Evolutionary conservation across 1,284 basidiomycete genomes (phyloP).

Genomic region (Cryptococcus hybrid): DNA sequence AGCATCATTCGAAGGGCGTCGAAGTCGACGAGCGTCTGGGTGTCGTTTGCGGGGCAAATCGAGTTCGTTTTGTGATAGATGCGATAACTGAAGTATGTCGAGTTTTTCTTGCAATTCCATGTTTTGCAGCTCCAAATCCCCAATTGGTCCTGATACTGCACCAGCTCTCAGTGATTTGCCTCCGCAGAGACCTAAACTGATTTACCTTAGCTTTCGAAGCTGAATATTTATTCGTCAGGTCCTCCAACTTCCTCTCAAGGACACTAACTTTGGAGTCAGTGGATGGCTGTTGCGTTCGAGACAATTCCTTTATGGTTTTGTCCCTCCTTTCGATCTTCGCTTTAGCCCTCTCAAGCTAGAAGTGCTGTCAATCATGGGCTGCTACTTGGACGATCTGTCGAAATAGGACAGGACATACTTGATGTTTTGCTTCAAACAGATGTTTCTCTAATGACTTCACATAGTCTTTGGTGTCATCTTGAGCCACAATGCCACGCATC

Average conservation of each 20-base stretch:
- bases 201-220: conserved; percentile 25
- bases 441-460: neutral
- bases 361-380: neutral
- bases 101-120: conserved; percentile 1
- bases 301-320: conserved; percentile 14
- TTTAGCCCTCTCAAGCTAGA: conserved; percentile 21
- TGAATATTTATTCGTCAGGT: conserved; percentile 21
- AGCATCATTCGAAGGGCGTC: conserved; percentile 2
- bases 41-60: neutral
- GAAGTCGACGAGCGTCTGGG: conserved; percentile 5
- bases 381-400: neutral
- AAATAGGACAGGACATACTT: neutral
- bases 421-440: neutral
- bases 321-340: conserved; percentile 18
- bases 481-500: too few species aligned
- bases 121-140: conserved; percentile 3
- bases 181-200: neutral
- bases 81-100: neutral
- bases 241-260: conserved; percentile 19
- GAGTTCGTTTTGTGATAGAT: too few species aligned
- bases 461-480: too few species aligned
- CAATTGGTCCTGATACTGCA: conserved; percentile 14
- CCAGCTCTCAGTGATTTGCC: neutral
- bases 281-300: neutral
- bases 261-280: neutral